Evolutionary conservation across 306 rosid species (phyloP), one percentile per base, ranked within the genome.

Genomic region (Lithocarpus polystachyus): DNA sequence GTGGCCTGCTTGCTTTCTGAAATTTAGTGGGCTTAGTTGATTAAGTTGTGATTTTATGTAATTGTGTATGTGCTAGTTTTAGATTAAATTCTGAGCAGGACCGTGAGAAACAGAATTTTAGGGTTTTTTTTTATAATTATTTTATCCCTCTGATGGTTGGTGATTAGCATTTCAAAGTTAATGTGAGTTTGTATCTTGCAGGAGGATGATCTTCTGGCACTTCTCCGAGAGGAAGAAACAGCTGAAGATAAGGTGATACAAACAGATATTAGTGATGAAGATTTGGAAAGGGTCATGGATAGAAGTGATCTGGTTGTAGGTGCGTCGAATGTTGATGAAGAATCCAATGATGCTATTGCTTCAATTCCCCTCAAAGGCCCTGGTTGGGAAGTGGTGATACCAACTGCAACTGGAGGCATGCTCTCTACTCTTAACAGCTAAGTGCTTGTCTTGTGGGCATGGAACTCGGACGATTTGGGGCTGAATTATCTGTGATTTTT

Each of bases 381-480:
- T 68, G 99, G 99, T 53, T 96, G 99, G 99, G 97, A 96, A 82
- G 98, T 96, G 81, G 99, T 96, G 82, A 73, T 90, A 68, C 89
- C 99, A 15, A 81, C 90, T 26, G 88, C 91, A 0, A 79, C 87
- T 35, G 99, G 96, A 26, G 90, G 92, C 80, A 79, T 95, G 92
- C 99, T 96, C 35, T 91, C 99, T 60, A 88, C 97, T 37, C 97
- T 96, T 6, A 90, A 88, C 81, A 88, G 93, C 48, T 96, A 78
- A 83, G 56, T 33, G 35, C 23, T 69, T 56, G 62, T 48, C 13
- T 19, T 52, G 51, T 61, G 23, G 68, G 56, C 59, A 28, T 45
- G 56, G 54, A 70, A 71, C 77, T 54, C 7, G 80, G 75, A 23
- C 54, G 57, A 51, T 3, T 54, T 1, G 14, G 52, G 15, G 53